Evolutionary conservation across 768 basidiomycete species (phyloP).

Genomic region (Terana coerulea): DNA sequence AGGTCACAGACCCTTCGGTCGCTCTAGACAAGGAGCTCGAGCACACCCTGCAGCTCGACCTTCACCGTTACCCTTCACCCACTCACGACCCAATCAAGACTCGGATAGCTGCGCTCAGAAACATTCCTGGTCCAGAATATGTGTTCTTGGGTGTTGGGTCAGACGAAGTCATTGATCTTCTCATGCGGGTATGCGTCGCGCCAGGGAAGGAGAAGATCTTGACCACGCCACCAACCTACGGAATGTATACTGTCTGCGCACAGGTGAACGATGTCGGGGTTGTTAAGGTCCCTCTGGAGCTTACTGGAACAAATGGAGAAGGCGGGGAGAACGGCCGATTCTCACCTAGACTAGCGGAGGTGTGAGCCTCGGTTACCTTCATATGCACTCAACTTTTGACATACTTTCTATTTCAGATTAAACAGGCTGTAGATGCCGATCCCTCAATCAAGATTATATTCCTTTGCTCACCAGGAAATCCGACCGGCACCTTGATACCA

Average conservation of each 20-base stretch:
- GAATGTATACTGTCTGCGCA: constrained; percentile 95
- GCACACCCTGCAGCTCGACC: constrained; percentile 42
- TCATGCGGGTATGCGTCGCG: constrained; percentile 84
- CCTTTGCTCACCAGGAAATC: constrained; percentile 96
- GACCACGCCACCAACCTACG: constrained; percentile 93
- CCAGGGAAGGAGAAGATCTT: constrained; percentile 81
- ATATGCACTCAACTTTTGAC: constrained; percentile 1
- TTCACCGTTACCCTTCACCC: constrained; percentile 95
- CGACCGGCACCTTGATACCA: constrained; percentile 84
- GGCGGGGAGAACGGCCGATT: constrained; percentile 73
- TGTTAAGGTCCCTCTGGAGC: constrained; percentile 69
- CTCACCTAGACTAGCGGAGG: constrained; percentile 70
- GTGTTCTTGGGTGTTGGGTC: constrained; percentile 96
- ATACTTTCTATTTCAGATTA: constrained; percentile 45
- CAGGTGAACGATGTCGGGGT: constrained; percentile 91
- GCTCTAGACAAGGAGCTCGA: constrained; percentile 32
- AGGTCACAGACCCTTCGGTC: constrained; percentile 9
- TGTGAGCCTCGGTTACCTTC: constrained; percentile 31
- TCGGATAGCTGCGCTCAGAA: constrained; percentile 69
- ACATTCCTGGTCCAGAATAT: constrained; percentile 52
- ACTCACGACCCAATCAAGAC: constrained; percentile 76
- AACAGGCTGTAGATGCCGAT: constrained; percentile 62
- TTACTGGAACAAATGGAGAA: constrained; percentile 58
- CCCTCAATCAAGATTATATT: constrained; percentile 87
- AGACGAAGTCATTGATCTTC: constrained; percentile 93